These are phyloP conservation scores for Kwoniella shivajii DNA, from an alignment of 1,284 basidiomycete species.

Conservation along the genomic window DNA sequence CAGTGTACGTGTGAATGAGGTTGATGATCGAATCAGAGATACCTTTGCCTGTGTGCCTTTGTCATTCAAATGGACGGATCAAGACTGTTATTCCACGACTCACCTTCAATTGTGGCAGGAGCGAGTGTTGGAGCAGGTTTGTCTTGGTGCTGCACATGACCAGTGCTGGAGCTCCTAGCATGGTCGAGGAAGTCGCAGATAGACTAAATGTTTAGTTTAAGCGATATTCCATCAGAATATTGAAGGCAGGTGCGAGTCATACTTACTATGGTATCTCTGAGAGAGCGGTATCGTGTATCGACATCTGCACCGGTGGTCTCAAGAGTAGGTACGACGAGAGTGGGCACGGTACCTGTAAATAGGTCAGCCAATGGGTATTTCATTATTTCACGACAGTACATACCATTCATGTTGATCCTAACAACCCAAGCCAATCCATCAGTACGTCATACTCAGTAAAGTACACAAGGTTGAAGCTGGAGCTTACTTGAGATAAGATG, in stretches of 20 bases:
- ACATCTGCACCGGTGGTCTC: constrained; percentile 70
- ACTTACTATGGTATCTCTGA: constrained; percentile 72
- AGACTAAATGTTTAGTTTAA: constrained; percentile 55
- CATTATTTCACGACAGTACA: background rate
- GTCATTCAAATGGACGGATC: too few species aligned
- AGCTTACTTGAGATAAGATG: constrained; percentile 52
- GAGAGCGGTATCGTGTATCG: constrained; percentile 76
- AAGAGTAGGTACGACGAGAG: constrained; percentile 75
- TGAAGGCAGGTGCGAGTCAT: background rate
- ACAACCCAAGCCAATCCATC: constrained; percentile 55
- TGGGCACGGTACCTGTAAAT: constrained; percentile 71
- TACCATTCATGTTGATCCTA: constrained; percentile 75
- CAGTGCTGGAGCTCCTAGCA: constrained; percentile 68
- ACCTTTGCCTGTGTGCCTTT: constrained; percentile 50
- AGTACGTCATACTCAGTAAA: background rate
- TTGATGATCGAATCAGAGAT: constrained; percentile 66
- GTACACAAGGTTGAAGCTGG: too few species aligned
- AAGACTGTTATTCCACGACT: constrained; percentile 14
- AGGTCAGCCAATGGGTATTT: background rate
- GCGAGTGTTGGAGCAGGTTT: constrained; percentile 75
- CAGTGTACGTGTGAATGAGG: constrained; percentile 61
- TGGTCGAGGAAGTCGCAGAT: constrained; percentile 81
- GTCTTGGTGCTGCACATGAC: constrained; percentile 59
- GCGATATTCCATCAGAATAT: background rate
- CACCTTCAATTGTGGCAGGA: constrained; percentile 76